These are phyloP conservation scores for Colletotrichum echinochloae DNA, from an alignment of 2,329 filamentous ascomycete genomes.

Conservation along the genomic window DNA sequence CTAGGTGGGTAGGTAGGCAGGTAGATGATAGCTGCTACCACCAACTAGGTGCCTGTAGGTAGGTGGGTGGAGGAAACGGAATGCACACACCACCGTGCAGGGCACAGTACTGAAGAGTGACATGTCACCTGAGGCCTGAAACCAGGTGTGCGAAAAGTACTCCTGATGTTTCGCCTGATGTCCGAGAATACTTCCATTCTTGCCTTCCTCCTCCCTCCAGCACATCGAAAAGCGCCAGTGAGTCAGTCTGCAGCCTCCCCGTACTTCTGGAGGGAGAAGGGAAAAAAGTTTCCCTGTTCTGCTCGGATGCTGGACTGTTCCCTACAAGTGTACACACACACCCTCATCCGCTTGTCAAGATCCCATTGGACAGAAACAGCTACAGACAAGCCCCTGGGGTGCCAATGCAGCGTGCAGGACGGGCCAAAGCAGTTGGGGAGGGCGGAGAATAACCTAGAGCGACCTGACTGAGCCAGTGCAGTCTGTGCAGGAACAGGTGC, in stretches of 20 bases:
- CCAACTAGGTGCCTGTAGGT: too few species aligned
- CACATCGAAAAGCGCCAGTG: conserved; percentile 29
- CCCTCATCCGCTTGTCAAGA: conserved; percentile 20
- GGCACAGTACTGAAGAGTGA: conserved; percentile 24
- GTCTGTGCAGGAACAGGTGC: conserved; percentile 38
- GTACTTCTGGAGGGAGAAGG: conserved; percentile 16
- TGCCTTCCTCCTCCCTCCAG: conserved; percentile 5
- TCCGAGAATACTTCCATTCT: conserved; percentile 25
- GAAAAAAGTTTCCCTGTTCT: conserved; percentile 30
- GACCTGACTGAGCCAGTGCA: conserved; percentile 26
- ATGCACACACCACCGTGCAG: conserved; percentile 29
- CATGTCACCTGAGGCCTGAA: background rate
- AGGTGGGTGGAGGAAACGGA: conserved; percentile 14
- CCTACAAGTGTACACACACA: too few species aligned
- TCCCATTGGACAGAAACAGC: conserved; percentile 25
- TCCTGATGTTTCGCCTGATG: conserved; percentile 33
- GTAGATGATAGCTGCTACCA: too few species aligned
- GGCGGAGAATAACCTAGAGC: conserved; percentile 35
- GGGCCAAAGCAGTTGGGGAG: conserved; percentile 18
- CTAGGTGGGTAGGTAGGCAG: too few species aligned
- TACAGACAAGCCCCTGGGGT: conserved; percentile 30
- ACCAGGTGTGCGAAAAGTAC: conserved; percentile 22
- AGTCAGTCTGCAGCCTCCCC: conserved; percentile 23
- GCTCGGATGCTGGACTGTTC: conserved; percentile 23
- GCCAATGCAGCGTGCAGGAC: conserved; percentile 25